Evolutionary conservation across 352 stramenopile genomes (phyloP).

Genomic region (Globisporangium uncinulatum): DNA sequence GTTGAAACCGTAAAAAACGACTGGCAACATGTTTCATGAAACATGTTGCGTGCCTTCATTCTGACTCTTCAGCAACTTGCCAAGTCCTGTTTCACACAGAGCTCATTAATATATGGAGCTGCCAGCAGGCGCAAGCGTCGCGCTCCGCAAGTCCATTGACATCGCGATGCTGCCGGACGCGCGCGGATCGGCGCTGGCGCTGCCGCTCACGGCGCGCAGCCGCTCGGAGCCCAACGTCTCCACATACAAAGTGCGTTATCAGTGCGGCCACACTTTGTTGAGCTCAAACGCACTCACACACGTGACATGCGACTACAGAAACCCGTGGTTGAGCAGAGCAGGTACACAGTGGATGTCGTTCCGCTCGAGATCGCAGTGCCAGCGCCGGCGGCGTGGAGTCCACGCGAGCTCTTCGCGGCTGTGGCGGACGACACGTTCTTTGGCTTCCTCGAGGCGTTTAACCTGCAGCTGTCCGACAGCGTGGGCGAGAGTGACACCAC

Average conservation of each 20-base stretch:
- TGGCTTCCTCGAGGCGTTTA: conserved; percentile 12
- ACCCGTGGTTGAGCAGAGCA: background rate
- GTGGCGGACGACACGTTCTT: conserved; percentile 17
- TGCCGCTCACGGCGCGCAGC: background rate
- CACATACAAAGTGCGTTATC: no score
- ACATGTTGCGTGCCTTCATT: no score
- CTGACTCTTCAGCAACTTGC: no score
- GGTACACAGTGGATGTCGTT: background rate
- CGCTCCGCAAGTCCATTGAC: conserved; percentile 13
- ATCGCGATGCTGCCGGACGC: conserved; percentile 12
- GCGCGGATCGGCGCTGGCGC: background rate
- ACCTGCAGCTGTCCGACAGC: conserved; percentile 5
- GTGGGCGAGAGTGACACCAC: background rate
- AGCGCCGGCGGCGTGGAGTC: conserved; percentile 3
- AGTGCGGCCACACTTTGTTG: no score
- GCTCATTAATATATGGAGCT: no score
- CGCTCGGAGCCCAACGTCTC: background rate
- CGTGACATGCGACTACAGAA: no score
- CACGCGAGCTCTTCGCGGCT: conserved; percentile 12
- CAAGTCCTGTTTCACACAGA: no score
- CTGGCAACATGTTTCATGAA: no score
- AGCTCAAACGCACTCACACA: background rate
- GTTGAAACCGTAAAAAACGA: no score
- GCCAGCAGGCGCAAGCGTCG: background rate
- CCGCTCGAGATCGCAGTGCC: conserved; percentile 3